A percentile compares a stretch with the other conserved stretches of the same genome.
Conservation (phyloP, 2,329 filamentous ascomycete species). For the Pseudocercospora fijiensis region DNA sequence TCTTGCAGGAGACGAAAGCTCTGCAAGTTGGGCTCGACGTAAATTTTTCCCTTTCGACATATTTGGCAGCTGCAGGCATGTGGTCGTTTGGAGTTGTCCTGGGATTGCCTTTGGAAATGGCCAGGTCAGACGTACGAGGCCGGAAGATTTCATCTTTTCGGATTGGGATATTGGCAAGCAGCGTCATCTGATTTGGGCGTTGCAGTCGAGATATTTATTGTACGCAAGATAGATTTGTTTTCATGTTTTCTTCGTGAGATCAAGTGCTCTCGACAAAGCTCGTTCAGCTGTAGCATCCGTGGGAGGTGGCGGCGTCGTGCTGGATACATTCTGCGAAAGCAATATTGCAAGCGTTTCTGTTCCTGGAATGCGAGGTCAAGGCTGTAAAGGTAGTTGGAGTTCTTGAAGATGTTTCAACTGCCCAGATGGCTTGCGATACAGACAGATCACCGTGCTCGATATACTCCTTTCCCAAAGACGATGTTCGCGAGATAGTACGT, state of each 20-base stretch:
- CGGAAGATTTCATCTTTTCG: slow-evolving; percentile 38
- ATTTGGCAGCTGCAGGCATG: slow-evolving; percentile 53
- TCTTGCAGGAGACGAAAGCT: slow-evolving; percentile 58
- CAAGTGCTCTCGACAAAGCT: not conserved
- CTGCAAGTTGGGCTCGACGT: slow-evolving; percentile 63
- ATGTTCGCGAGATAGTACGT: slow-evolving; percentile 70
- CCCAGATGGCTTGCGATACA: slow-evolving; percentile 59
- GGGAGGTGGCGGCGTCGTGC: not conserved
- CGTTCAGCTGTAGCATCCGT: not conserved
- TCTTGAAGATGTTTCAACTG: slow-evolving; percentile 72
- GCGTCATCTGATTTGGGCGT: slow-evolving; percentile 64
- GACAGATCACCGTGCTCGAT: slow-evolving; percentile 63
- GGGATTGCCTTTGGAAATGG: slow-evolving; percentile 64
- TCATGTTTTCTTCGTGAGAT: not conserved
- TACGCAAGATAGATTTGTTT: slow-evolving; percentile 63
- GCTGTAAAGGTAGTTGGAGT: slow-evolving; percentile 72
- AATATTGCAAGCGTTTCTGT: not conserved
- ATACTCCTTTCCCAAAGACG: slow-evolving; percentile 67
- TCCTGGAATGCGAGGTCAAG: slow-evolving; percentile 45
- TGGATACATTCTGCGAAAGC: not conserved
- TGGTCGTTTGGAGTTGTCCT: slow-evolving; percentile 68
- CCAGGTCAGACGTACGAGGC: slow-evolving; percentile 53
- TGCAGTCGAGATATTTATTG: slow-evolving; percentile 81
- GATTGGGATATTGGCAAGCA: slow-evolving; percentile 62
- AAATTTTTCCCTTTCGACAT: slow-evolving; percentile 69